A percentile compares a stretch with the other conserved stretches of the same genome.
Evolutionary conservation across 2,329 filamentous ascomycete species (phyloP).

Genomic region (Drechslera avenae): DNA sequence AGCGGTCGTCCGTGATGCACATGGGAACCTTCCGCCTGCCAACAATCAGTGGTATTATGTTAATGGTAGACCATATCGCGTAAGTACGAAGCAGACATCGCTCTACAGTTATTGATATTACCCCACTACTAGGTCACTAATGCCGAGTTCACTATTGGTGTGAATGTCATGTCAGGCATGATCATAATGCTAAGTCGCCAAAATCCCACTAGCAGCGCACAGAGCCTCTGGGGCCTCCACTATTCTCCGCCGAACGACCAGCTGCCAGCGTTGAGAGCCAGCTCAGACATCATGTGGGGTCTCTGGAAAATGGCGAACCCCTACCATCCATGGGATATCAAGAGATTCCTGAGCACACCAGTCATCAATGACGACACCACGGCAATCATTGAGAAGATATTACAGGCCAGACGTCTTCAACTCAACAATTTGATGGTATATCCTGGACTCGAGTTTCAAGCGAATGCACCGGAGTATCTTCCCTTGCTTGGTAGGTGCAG

Average conservation of each 20-base stretch:
- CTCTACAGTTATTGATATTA: neutral
- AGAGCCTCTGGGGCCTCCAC: conserved; percentile 4
- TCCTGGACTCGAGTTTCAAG: neutral
- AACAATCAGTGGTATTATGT: conserved; percentile 24
- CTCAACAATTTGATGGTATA: neutral
- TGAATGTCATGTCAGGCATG: conserved; percentile 14
- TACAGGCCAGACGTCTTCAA: neutral
- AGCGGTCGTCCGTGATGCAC: conserved; percentile 7
- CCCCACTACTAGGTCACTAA: conserved; percentile 8
- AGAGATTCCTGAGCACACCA: neutral
- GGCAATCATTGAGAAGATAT: neutral
- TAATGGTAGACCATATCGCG: conserved; percentile 15
- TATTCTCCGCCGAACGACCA: conserved; percentile 4
- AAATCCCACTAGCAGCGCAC: conserved; percentile 8
- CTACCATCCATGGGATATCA: neutral
- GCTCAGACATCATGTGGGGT: conserved; percentile 28
- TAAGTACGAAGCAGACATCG: neutral
- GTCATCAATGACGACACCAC: neutral
- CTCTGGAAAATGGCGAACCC: conserved; percentile 15
- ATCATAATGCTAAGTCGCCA: conserved; percentile 16
- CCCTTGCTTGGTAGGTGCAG: neutral
- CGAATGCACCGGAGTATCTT: neutral
- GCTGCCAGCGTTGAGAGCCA: conserved; percentile 18
- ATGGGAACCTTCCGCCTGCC: conserved; percentile 6
- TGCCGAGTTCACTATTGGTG: conserved; percentile 17